These are phyloP conservation scores for Diddensiella transvaalensis DNA, from an alignment of 805 yeast species.

Conservation along the genomic window DNA sequence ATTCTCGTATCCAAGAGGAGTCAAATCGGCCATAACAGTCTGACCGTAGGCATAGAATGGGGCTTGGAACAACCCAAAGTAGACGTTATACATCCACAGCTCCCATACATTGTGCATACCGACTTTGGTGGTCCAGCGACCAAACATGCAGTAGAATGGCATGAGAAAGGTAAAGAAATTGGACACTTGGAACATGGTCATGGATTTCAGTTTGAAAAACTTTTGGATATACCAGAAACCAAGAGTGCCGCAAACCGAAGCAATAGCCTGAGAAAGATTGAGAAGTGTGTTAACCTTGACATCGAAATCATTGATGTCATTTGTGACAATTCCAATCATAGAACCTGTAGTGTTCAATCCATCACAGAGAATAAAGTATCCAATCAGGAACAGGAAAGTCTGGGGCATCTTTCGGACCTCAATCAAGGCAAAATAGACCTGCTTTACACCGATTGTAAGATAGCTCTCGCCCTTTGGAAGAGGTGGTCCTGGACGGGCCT, in stretches of 20 bases:
- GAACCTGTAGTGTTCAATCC: slow-evolving; percentile 19
- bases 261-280: slow-evolving; percentile 14
- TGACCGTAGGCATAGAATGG: slow-evolving; percentile 18
- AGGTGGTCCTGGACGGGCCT: slow-evolving; percentile 13
- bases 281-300: slow-evolving; percentile 16
- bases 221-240: slow-evolving; percentile 17
- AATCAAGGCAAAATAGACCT: slow-evolving; percentile 13
- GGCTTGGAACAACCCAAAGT: slow-evolving; percentile 16
- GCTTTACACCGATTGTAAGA: slow-evolving; percentile 14
- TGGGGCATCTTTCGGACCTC: slow-evolving; percentile 16
- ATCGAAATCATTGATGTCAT: slow-evolving; percentile 16
- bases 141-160: slow-evolving; percentile 20
- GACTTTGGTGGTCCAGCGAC: slow-evolving; percentile 15
- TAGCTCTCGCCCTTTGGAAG: slow-evolving; percentile 15
- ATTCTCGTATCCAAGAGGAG: slow-evolving; percentile 17
- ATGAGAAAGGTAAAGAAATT: slow-evolving; percentile 16
- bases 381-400: slow-evolving; percentile 13
- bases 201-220: slow-evolving; percentile 14
- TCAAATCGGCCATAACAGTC: slow-evolving; percentile 18
- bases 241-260: slow-evolving; percentile 13
- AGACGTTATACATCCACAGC: slow-evolving; percentile 18
- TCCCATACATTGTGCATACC: slow-evolving; percentile 21
- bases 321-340: slow-evolving; percentile 16
- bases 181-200: slow-evolving; percentile 19
- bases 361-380: slow-evolving; percentile 17